Evolutionary conservation across 805 yeast species (phyloP).

Genomic region (Candida ortonii): DNA sequence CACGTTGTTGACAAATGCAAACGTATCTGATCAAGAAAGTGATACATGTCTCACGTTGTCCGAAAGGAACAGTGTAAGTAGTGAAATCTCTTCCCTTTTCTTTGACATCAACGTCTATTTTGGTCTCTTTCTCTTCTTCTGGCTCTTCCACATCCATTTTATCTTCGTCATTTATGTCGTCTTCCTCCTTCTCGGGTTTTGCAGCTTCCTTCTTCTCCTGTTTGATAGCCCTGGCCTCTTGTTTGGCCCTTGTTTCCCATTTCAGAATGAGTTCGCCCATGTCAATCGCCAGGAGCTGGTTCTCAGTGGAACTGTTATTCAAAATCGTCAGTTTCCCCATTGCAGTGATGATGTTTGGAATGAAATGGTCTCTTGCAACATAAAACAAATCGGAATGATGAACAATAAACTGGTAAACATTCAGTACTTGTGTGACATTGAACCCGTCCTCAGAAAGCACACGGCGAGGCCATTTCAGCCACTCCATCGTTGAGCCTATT

Average conservation of each 20-base stretch:
- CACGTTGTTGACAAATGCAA: slow-evolving; percentile 81
- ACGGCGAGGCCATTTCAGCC: slow-evolving; percentile 95
- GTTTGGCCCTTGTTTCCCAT: slow-evolving; percentile 70
- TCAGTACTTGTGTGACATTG: slow-evolving; percentile 79
- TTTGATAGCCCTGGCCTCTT: slow-evolving; percentile 20
- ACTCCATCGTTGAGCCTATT: slow-evolving; percentile 57
- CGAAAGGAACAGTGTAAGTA: slow-evolving; percentile 62
- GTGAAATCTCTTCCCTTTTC: slow-evolving; percentile 31
- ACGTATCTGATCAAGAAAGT: slow-evolving; percentile 85
- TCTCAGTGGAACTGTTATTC: slow-evolving; percentile 75
- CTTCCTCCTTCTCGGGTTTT: slow-evolving; percentile 1
- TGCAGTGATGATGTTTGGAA: slow-evolving; percentile 83
- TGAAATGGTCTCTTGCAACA: slow-evolving; percentile 82
- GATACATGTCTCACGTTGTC: slow-evolving; percentile 84
- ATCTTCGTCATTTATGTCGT: slow-evolving; percentile 11
- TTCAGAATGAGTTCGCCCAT: slow-evolving; percentile 77
- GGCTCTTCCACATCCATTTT: slow-evolving; percentile 4
- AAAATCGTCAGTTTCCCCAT: slow-evolving; percentile 85
- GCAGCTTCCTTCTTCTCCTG: slow-evolving; percentile 6
- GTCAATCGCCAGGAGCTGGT: slow-evolving; percentile 83
- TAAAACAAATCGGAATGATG: slow-evolving; percentile 82
- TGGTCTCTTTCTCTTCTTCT: slow-evolving; percentile 9
- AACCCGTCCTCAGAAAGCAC: slow-evolving; percentile 88
- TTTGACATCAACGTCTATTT: slow-evolving; percentile 23
- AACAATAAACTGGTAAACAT: slow-evolving; percentile 84